Base-by-base conservation (phyloP, 129 eudicot genomes). In the Flaveria robusta region DNA sequence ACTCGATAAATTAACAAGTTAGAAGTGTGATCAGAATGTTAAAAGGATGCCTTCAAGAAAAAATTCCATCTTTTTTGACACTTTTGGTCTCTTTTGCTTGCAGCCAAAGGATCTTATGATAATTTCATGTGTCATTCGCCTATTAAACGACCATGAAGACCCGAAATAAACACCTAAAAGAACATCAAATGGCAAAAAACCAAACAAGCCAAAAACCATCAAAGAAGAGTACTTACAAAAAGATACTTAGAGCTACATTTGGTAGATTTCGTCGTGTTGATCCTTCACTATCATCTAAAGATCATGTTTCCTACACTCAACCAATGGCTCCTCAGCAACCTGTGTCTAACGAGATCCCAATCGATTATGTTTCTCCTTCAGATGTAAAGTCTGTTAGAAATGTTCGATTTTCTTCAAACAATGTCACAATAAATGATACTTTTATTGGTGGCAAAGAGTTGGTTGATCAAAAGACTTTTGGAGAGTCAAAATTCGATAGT, bases 221-320 rank as follows among this genome's bases (percentile, higher is more conserved):
- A 5, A 5, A 34, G 39, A 34, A 34, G 39, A 34, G 39, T 34
- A 34, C 77, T 1, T 86, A 66, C 64, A 76, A 86, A 5, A 87
- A 73, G 82, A 71, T 84, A 10, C 80, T 50, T 43, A 87, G 67
- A 39, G 67, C 84, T 23, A 69, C 82, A 74, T 64, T 83, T 37
- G 70, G 82, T 55, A 50, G 71, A 14, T 55, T 83, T 55, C 74
- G 58, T 39, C 70, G 74, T 50, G 70, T 68, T 19, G 80, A 49
- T 22, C 39, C 66, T 14, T 59, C 77, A 60, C 9, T 62, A 8
- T 42, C 86, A 50, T 49, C 85, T 14, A 83, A 73, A 56, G 16
- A 71, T 8, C 78, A 7, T 58, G 72, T 71, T 54, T 46, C 79
- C 43, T 47, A 64, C 65, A 47, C 80, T 46, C 76, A 46, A 56